Conservation (phyloP, 805 yeast genomes). For the Candida boleticola region DNA sequence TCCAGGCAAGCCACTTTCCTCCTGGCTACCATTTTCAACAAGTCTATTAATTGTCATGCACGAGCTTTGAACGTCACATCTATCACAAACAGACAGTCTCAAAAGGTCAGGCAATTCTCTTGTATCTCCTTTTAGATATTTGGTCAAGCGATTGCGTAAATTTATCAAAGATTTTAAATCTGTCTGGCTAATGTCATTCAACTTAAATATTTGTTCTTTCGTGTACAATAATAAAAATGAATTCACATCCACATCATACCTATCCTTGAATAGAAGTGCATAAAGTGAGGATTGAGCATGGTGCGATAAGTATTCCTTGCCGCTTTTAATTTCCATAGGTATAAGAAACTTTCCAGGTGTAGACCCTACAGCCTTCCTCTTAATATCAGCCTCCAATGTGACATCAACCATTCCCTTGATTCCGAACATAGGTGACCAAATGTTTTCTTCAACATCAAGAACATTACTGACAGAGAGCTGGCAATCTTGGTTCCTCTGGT, state of each 20-base stretch:
- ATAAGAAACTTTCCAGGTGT: constrained; percentile 48
- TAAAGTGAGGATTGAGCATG: constrained; percentile 86
- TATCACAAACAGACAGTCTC: constrained; percentile 54
- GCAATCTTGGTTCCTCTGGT: constrained; percentile 27
- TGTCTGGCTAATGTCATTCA: constrained; percentile 48
- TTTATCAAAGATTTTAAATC: constrained; percentile 71
- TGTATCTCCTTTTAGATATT: constrained; percentile 49
- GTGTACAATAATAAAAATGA: constrained; percentile 75
- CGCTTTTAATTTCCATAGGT: constrained; percentile 92
- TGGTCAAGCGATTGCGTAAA: constrained; percentile 68
- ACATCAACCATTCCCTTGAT: constrained; percentile 88
- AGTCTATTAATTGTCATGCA: constrained; percentile 69
- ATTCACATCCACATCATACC: constrained; percentile 67
- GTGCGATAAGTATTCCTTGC: constrained; percentile 64
- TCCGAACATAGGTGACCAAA: constrained; percentile 91
- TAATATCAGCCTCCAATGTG: constrained; percentile 61
- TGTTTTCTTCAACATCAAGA: constrained; percentile 83
- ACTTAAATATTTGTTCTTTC: constrained; percentile 51
- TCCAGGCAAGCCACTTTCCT: constrained; percentile 49
- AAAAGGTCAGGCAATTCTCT: constrained; percentile 54
- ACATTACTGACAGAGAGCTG: constrained; percentile 58
- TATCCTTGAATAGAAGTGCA: constrained; percentile 72
- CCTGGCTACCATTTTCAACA: constrained; percentile 56
- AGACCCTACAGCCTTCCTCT: constrained; percentile 22
- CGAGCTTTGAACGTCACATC: constrained; percentile 52